phyloP scores from a whole-genome alignment of 1,139 yeast genomes.

The Yamadazyma blattariae region DNA sequence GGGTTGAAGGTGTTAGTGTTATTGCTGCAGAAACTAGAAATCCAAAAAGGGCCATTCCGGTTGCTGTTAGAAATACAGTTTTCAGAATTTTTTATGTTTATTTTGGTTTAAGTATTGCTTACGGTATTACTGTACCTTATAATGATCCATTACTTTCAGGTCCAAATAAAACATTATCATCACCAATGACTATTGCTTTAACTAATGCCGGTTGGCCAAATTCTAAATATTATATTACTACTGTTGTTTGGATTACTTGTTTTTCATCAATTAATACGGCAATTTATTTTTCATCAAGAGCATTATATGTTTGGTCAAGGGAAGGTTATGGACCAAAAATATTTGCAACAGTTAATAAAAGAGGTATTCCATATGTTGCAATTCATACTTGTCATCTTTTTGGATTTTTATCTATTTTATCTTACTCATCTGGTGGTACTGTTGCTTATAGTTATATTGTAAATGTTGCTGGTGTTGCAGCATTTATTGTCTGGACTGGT shows the following conservation, averaged over 20 bases:
- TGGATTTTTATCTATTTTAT: constrained; percentile 32
- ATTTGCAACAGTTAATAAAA: constrained; percentile 31
- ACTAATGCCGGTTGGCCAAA: constrained; percentile 45
- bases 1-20: constrained; percentile 62
- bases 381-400: constrained; percentile 37
- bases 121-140: constrained; percentile 41
- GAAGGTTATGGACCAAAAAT: constrained; percentile 39
- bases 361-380: constrained; percentile 37
- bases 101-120: constrained; percentile 37
- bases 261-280: constrained; percentile 46
- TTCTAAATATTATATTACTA: constrained; percentile 42
- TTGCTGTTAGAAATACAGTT: constrained; percentile 53
- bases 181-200: constrained; percentile 64
- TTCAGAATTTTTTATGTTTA: constrained; percentile 33
- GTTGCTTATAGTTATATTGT: constrained; percentile 42
- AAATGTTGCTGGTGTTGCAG: constrained; percentile 39
- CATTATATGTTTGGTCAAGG: constrained; percentile 35
- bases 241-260: constrained; percentile 38
- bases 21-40: constrained; percentile 65
- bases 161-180: constrained; percentile 41
- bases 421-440: constrained; percentile 28
- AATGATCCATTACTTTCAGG: constrained; percentile 34
- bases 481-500: constrained; percentile 41
- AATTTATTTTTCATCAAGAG: constrained; percentile 38
- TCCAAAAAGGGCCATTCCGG: constrained; percentile 53